phyloP scores from a whole-genome alignment of 2,329 filamentous ascomycete species.

The Nothophaeocryptopus gaeumannii region DNA sequence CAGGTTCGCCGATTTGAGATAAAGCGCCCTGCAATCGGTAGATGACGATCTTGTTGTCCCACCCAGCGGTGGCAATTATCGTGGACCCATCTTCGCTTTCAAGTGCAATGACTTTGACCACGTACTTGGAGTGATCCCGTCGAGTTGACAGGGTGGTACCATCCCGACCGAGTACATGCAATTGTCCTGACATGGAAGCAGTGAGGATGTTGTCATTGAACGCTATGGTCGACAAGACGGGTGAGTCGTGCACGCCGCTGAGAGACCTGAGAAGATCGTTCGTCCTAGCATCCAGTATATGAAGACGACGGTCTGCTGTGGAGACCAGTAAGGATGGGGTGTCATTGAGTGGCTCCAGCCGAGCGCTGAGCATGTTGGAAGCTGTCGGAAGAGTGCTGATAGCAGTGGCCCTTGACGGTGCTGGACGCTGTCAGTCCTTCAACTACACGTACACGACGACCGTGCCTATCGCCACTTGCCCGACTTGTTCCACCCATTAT shows the following conservation, averaged over 20 bases:
- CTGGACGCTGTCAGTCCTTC: constrained; percentile 10
- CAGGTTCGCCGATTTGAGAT: constrained; percentile 38
- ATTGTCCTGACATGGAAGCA: constrained; percentile 59
- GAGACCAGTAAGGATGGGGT: constrained; percentile 42
- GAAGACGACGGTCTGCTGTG: constrained; percentile 49
- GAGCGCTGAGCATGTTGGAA: constrained; percentile 54
- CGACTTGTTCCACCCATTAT: constrained; percentile 46
- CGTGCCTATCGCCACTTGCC: too few species aligned
- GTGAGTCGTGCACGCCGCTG: constrained; percentile 48
- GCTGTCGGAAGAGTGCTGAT: constrained; percentile 45
- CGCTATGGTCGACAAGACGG: constrained; percentile 52
- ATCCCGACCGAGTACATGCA: constrained; percentile 48
- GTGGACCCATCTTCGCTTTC: constrained; percentile 25
- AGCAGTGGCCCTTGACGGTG: constrained; percentile 33
- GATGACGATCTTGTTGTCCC: constrained; percentile 57
- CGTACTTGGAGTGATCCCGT: constrained; percentile 59
- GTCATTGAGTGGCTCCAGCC: constrained; percentile 27
- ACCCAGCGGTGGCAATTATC: constrained; percentile 58
- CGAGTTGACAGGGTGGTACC: constrained; percentile 47
- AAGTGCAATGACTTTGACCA: constrained; percentile 51
- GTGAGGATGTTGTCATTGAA: constrained; percentile 48
- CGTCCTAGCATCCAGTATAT: constrained; percentile 43
- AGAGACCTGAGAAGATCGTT: constrained; percentile 38
- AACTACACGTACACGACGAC: too few species aligned
- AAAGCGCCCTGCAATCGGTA: constrained; percentile 37